Percentiles rank a stretch among this genome's conserved stretches.
Evolutionary conservation across 2,329 filamentous ascomycete species (phyloP).

Genomic region (Cladosporium sp.): DNA sequence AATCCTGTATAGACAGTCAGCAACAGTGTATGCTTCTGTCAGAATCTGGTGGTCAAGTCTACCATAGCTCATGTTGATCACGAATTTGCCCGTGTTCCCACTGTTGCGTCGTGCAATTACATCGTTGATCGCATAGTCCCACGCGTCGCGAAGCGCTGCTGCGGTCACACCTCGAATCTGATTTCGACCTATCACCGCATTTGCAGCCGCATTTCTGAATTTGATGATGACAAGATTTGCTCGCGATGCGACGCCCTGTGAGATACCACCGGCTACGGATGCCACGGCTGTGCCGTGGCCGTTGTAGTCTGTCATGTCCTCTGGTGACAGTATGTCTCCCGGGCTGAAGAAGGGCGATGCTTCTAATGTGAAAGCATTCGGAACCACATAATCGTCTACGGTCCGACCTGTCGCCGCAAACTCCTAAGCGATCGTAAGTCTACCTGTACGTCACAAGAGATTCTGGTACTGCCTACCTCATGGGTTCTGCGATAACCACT

Average conservation of each 20-base stretch:
- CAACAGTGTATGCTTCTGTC: not conserved
- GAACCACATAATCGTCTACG: not conserved
- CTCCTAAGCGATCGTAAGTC: not conserved
- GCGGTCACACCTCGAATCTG: not conserved
- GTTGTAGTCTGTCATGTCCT: conserved; percentile 2
- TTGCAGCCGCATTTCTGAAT: not conserved
- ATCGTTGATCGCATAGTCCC: conserved; percentile 6
- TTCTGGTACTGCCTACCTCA: not conserved
- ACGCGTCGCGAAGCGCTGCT: not conserved
- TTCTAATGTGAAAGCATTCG: not conserved
- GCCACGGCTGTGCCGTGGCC: conserved; percentile 1
- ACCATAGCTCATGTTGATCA: conserved; percentile 8
- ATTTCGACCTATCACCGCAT: not conserved
- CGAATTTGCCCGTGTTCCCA: not conserved
- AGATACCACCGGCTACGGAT: not conserved
- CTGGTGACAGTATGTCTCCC: not conserved
- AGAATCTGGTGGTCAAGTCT: not conserved
- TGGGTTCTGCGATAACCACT: not conserved
- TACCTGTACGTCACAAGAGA: no score
- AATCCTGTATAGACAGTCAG: not conserved
- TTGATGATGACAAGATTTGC: conserved; percentile 5
- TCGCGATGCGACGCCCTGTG: not conserved
- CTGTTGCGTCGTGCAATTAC: not conserved
- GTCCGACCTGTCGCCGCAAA: not conserved
- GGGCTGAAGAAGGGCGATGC: not conserved